A percentile compares a stretch with the other conserved stretches of the same genome.
phyloP scores from a whole-genome alignment of 495 filamentous ascomycete genomes.

The Penicillium odoratum region DNA sequence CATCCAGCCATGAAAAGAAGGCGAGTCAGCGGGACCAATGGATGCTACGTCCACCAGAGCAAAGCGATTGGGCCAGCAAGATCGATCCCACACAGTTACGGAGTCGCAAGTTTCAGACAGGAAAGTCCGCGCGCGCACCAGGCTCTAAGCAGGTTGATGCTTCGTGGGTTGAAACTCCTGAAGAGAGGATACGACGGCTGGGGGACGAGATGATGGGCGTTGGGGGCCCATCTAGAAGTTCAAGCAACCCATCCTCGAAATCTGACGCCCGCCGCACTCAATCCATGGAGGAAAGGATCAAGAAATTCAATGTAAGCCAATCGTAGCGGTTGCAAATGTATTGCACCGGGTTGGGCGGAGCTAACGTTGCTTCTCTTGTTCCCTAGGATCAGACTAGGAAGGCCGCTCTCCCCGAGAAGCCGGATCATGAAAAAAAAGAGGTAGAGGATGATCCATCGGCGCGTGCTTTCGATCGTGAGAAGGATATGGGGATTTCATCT shows the following conservation, averaged over 20 bases:
- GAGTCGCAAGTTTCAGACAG: slow-evolving; percentile 80
- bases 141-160: slow-evolving; percentile 46
- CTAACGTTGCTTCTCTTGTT: background rate
- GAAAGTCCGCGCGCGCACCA: slow-evolving; percentile 52
- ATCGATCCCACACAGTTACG: slow-evolving; percentile 83
- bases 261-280: slow-evolving; percentile 18
- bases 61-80: slow-evolving; percentile 59
- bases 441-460: slow-evolving; percentile 93
- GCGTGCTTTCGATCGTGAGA: slow-evolving; percentile 87
- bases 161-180: slow-evolving; percentile 90
- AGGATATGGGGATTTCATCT: slow-evolving; percentile 81
- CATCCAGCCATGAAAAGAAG: slow-evolving; percentile 17
- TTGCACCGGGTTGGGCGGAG: too few species aligned
- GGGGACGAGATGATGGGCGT: slow-evolving; percentile 86
- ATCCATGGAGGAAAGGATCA: slow-evolving; percentile 51
- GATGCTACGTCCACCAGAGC: slow-evolving; percentile 86
- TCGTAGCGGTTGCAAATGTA: background rate
- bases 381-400: slow-evolving; percentile 61
- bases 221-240: slow-evolving; percentile 10
- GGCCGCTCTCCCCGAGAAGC: slow-evolving; percentile 63
- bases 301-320: slow-evolving; percentile 55
- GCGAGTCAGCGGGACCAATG: slow-evolving; percentile 72
- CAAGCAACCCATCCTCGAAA: slow-evolving; percentile 9
- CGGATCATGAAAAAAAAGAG: slow-evolving; percentile 57
- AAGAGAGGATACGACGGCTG: slow-evolving; percentile 78